Base-by-base conservation (phyloP, 2,329 filamentous ascomycete species). In the Aspergillus sp. region DNA sequence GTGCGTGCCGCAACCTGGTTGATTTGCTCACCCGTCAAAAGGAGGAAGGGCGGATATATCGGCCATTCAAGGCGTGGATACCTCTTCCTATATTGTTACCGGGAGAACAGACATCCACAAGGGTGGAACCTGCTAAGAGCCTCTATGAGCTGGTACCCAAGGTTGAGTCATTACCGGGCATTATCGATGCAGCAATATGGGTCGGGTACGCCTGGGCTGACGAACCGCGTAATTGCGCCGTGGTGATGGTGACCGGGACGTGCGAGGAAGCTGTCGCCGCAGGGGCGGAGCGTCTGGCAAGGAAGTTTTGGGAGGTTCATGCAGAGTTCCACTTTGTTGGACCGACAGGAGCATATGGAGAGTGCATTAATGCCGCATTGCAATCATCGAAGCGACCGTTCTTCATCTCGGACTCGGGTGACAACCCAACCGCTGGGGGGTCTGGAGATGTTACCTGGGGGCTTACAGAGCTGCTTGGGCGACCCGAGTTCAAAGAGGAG, bases 201-300 rank as follows among this genome's bases (percentile, higher is more conserved):
- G 82, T 84, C 0, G 83, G 83, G 2, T 85, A 85, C 63, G 79
- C 82, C 0, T 84, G 83, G 83, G 83, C 83, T 0, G 83, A 85
- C 60, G 82, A 83, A 66, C 81, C 81, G 21, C 76, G 83, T 19
- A 83, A 84, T 59, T 75, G 80, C 6, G 83, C 82, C 0, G 79
- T 71, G 2, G 76, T 84, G 3, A 76, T 84, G 4, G 81, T 82
- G 0, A 84, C 82, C 0, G 83, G 83, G 10, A 84, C 82, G 82
- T 75, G 83, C 48, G 62, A 75, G 53, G 62, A 68, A 1, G 71
- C 73, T 0, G 75, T 82, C 2, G 67, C 71, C 0, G 61, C 61
- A 1, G 78, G 78, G 2, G 81, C 82, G 0, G 77, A 83, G 67
- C 73, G 71, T 25, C 68, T 85, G 6, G 82, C 83, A 8, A 68